Evolutionary conservation across 306 rosid species (phyloP).

Genomic region (Argentina anserina): DNA sequence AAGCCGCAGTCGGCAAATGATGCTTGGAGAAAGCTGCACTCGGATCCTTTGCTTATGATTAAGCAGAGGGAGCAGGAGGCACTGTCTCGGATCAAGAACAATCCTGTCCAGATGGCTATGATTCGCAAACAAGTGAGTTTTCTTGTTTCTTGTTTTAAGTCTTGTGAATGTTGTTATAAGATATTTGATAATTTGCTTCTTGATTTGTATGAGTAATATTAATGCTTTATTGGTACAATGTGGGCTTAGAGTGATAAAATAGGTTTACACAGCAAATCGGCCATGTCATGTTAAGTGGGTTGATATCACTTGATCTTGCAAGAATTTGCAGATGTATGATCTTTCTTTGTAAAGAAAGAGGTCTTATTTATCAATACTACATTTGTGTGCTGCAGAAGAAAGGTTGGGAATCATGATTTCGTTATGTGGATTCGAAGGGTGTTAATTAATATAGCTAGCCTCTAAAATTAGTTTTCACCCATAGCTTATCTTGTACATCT

Average conservation of each 20-base stretch:
- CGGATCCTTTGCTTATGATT: conserved; percentile 92
- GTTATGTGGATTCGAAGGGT: not conserved
- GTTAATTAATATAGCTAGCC: not conserved
- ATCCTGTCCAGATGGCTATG: conserved; percentile 92
- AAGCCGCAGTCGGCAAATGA: conserved; percentile 94
- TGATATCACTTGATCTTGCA: not conserved
- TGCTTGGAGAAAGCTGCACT: conserved; percentile 92
- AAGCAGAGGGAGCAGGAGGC: conserved; percentile 94
- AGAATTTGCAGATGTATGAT: not conserved
- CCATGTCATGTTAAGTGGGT: not conserved
- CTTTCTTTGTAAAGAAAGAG: not conserved
- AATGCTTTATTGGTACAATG: not conserved
- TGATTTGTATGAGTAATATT: not conserved
- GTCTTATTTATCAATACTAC: not conserved
- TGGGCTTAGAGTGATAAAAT: not conserved
- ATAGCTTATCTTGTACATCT: not conserved
- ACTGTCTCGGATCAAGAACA: conserved; percentile 68
- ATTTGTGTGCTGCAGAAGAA: not conserved
- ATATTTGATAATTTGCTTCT: not conserved
- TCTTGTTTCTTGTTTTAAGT: not conserved
- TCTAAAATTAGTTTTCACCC: not conserved
- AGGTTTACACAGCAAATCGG: not conserved
- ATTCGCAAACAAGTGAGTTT: conserved; percentile 73
- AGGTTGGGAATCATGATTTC: not conserved
- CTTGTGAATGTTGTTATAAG: not conserved